Evolutionary conservation across 2,329 filamentous ascomycete genomes (phyloP).

Genomic region (Esteya vermicola): DNA sequence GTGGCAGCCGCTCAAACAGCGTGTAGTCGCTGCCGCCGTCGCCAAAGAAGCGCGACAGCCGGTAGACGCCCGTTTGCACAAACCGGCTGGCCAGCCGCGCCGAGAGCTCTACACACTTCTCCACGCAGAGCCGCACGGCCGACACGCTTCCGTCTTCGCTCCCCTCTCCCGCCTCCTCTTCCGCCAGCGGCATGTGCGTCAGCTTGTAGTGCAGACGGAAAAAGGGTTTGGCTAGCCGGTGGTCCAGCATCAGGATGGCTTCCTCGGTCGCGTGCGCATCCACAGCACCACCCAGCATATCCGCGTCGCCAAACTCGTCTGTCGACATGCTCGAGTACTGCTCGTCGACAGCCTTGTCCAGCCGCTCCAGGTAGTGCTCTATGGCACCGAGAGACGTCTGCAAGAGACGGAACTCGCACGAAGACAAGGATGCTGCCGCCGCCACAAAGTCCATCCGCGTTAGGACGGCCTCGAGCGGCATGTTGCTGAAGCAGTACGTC

Average conservation of each 20-base stretch:
- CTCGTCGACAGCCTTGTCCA: conserved; percentile 26
- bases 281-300: no score
- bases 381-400: conserved; percentile 29
- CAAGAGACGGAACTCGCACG: conserved; percentile 35
- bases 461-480: conserved; percentile 37
- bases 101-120: conserved; percentile 29
- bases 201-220: conserved; percentile 25
- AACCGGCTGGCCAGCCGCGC: conserved; percentile 31
- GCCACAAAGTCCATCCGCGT: conserved; percentile 26
- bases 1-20: conserved; percentile 30
- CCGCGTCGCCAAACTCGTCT: conserved; percentile 3
- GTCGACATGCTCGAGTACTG: conserved; percentile 22
- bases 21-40: conserved; percentile 30
- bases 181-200: conserved; percentile 4
- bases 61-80: conserved; percentile 27
- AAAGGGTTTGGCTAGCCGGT: conserved; percentile 29
- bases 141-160: no score
- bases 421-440: conserved; percentile 13
- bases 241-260: conserved; percentile 32
- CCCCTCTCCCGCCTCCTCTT: no score
- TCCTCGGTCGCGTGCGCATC: conserved; percentile 29
- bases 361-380: conserved; percentile 28
- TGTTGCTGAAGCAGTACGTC: conserved; percentile 33
- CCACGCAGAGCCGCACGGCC: conserved; percentile 19
- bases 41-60: conserved; percentile 30